A percentile compares a stretch with the other conserved stretches of the same genome.
Evolutionary conservation across 2,329 filamentous ascomycete genomes (phyloP).

Genomic region (Hawksworthiomyces lignivorus): DNA sequence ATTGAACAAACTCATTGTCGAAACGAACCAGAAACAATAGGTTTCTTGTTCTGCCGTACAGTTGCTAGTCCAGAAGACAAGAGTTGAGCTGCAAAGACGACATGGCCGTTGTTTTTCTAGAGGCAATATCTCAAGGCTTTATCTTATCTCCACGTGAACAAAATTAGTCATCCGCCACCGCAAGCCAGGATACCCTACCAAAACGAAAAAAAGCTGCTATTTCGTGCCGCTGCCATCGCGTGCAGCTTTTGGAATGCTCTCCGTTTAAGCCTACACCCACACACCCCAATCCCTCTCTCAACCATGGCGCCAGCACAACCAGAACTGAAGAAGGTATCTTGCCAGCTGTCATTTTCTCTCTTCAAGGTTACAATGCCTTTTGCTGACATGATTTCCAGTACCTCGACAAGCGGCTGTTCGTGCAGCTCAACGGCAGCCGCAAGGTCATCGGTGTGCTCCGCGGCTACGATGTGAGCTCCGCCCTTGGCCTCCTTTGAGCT

Average conservation of each 20-base stretch:
- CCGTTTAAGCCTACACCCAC: too few species aligned
- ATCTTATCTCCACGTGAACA: slow-evolving; percentile 49
- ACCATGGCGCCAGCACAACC: slow-evolving; percentile 95
- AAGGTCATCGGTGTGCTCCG: slow-evolving; percentile 92
- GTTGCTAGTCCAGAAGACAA: too few species aligned
- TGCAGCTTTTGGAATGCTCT: slow-evolving; percentile 1
- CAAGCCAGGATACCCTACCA: slow-evolving; percentile 19
- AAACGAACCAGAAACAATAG: too few species aligned
- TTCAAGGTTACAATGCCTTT: neutral
- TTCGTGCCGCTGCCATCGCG: neutral
- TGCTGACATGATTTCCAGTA: slow-evolving; percentile 52
- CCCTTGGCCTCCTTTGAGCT: too few species aligned
- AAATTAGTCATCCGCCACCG: too few species aligned
- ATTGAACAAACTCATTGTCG: slow-evolving; percentile 49
- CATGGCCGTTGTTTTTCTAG: too few species aligned
- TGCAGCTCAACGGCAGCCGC: slow-evolving; percentile 94
- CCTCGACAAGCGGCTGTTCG: slow-evolving; percentile 97
- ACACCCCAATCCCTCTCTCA: slow-evolving; percentile 1
- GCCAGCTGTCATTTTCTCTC: neutral
- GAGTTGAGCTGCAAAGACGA: too few species aligned
- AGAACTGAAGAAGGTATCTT: slow-evolving; percentile 87
- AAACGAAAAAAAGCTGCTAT: neutral
- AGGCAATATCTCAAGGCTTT: slow-evolving; percentile 11
- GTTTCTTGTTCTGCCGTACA: too few species aligned
- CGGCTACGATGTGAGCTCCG: slow-evolving; percentile 83